These are phyloP conservation scores for Penicillium polonicum DNA, from an alignment of 2,329 filamentous ascomycete species.

Conservation along the genomic window DNA sequence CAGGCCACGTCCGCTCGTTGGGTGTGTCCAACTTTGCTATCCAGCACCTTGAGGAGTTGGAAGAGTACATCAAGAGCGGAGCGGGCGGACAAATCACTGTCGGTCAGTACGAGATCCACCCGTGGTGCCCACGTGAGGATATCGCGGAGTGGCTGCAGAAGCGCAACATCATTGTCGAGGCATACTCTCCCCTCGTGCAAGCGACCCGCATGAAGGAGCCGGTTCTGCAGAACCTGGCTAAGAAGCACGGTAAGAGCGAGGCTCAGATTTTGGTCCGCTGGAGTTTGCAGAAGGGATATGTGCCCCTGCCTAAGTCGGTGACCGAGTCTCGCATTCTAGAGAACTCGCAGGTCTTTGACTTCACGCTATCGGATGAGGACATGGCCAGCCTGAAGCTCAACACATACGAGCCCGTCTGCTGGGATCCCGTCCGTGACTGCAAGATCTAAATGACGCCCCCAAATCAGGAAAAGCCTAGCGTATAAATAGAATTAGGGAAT, in stretches of 20 bases:
- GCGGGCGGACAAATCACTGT: slow-evolving; percentile 70
- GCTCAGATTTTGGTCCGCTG: slow-evolving; percentile 61
- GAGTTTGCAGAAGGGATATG: slow-evolving; percentile 62
- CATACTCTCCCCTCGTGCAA: slow-evolving; percentile 50
- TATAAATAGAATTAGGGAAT: not conserved
- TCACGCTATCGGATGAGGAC: slow-evolving; percentile 58
- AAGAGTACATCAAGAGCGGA: slow-evolving; percentile 40
- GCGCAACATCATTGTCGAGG: slow-evolving; percentile 62
- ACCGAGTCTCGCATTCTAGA: slow-evolving; percentile 60
- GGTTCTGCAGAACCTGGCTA: slow-evolving; percentile 49
- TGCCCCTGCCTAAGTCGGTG: slow-evolving; percentile 63
- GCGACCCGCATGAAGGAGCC: slow-evolving; percentile 53
- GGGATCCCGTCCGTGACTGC: slow-evolving; percentile 52
- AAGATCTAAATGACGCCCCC: slow-evolving; percentile 19
- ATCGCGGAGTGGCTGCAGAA: slow-evolving; percentile 74
- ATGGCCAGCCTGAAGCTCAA: slow-evolving; percentile 57
- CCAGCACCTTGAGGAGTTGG: slow-evolving; percentile 43
- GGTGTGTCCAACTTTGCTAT: slow-evolving; percentile 44
- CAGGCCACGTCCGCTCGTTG: slow-evolving; percentile 41
- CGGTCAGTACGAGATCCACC: slow-evolving; percentile 87
- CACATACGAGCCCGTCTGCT: slow-evolving; percentile 57
- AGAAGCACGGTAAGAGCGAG: slow-evolving; percentile 59
- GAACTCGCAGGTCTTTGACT: slow-evolving; percentile 61
- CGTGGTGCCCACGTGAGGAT: slow-evolving; percentile 78
- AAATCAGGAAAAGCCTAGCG: not conserved